Conservation (phyloP, 225 moss, liverwort and hornwort genomes). For the Lunularia cruciata region DNA sequence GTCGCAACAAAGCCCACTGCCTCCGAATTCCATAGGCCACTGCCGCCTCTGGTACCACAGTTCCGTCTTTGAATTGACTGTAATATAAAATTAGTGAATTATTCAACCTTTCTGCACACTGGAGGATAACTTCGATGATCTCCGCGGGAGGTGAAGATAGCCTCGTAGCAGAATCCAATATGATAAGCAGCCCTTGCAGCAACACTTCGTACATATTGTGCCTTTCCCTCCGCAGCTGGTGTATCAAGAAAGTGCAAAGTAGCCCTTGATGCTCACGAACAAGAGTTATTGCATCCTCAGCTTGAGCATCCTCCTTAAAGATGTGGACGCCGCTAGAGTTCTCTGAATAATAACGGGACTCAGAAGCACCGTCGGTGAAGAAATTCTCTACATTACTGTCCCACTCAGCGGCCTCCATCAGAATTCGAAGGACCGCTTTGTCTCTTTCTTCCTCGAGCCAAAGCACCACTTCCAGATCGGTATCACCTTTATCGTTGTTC, state of each 20-base stretch:
- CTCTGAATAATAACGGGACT: conserved; percentile 18
- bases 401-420: conserved; percentile 84
- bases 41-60: conserved; percentile 50
- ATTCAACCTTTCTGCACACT: conserved; percentile 67
- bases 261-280: conserved; percentile 72
- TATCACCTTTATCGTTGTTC: conserved; percentile 22
- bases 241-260: conserved; percentile 68
- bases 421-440: conserved; percentile 79
- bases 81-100: conserved; percentile 53
- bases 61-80: conserved; percentile 54
- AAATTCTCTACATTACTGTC: conserved; percentile 40
- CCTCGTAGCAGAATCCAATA: conserved; percentile 75
- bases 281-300: conserved; percentile 80
- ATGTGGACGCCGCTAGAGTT: conserved; percentile 48
- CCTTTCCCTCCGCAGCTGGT: conserved; percentile 66
- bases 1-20: conserved; percentile 83
- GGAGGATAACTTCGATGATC: conserved; percentile 70
- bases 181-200: conserved; percentile 78
- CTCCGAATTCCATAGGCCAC: conserved; percentile 68
- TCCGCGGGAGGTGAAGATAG: conserved; percentile 59
- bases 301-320: conserved; percentile 59
- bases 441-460: conserved; percentile 89
- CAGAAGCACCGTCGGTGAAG: conserved; percentile 26
- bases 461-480: conserved; percentile 46
- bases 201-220: conserved; percentile 80